Percentiles rank a stretch among this genome's conserved stretches.
Evolutionary conservation across 73 alveolate species (phyloP).

Genomic region (Breviolum minutum): DNA sequence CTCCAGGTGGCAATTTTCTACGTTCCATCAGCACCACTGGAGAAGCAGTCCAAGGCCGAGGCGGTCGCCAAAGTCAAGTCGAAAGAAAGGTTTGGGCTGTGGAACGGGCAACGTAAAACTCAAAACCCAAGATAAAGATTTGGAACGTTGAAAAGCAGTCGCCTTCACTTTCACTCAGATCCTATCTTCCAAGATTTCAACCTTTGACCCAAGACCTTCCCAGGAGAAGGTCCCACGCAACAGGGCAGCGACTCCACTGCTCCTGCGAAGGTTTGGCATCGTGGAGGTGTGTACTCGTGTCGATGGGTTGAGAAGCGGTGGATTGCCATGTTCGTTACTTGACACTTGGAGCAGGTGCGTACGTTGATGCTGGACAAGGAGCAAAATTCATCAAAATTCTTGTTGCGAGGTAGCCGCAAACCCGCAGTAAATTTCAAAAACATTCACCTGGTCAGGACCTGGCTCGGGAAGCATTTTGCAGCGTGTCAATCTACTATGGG

Average conservation of each 20-base stretch:
- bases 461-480: conserved; percentile 48
- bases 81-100: neutral
- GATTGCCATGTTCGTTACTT: neutral
- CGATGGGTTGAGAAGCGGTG: neutral
- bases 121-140: neutral
- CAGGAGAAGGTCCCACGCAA: conserved; percentile 57
- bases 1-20: conserved; percentile 82
- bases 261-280: conserved; percentile 84
- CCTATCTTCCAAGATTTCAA: neutral
- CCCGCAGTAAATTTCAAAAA: neutral
- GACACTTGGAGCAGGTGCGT: conserved; percentile 83
- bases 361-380: conserved; percentile 94
- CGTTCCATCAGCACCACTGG: conserved; percentile 81
- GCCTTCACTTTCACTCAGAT: neutral
- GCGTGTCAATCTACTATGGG: conserved; percentile 88
- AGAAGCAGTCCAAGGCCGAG: conserved; percentile 43
- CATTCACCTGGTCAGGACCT: neutral
- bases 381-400: neutral
- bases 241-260: conserved; percentile 79
- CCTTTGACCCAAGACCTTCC: neutral
- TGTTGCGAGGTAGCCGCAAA: neutral
- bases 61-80: neutral
- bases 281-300: conserved; percentile 40
- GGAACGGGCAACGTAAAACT: neutral
- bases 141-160: neutral